Conservation (phyloP, 495 filamentous ascomycete species). For the Aspergillus campestris region DNA sequence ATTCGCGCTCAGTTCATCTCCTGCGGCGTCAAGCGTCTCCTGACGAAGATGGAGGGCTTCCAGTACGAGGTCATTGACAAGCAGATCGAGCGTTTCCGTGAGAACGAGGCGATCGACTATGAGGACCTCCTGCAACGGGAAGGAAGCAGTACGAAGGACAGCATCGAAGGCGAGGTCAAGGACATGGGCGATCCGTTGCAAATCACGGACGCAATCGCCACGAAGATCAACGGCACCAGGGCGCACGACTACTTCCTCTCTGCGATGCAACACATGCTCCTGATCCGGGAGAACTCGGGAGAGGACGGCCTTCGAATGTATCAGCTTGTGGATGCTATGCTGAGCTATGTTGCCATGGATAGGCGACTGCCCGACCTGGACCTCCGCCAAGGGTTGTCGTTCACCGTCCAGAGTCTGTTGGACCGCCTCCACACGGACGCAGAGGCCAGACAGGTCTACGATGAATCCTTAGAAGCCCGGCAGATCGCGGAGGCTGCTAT, state of each 20-base stretch:
- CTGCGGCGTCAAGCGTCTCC: slow-evolving; percentile 89
- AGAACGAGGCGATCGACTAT: slow-evolving; percentile 95
- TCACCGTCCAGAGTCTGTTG: slow-evolving; percentile 89
- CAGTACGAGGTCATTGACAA: slow-evolving; percentile 98
- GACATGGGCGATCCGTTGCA: slow-evolving; percentile 90
- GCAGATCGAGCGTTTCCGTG: slow-evolving; percentile 87
- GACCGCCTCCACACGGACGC: slow-evolving; percentile 95
- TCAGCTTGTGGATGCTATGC: slow-evolving; percentile 94
- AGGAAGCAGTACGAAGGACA: slow-evolving; percentile 81
- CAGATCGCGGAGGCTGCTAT: slow-evolving; percentile 93
- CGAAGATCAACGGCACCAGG: slow-evolving; percentile 71
- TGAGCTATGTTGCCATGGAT: slow-evolving; percentile 99
- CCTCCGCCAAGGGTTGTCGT: slow-evolving; percentile 92
- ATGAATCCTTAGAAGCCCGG: slow-evolving; percentile 80
- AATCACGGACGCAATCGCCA: slow-evolving; percentile 89
- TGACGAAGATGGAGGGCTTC: slow-evolving; percentile 96
- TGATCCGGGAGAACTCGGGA: slow-evolving; percentile 86
- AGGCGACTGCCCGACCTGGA: slow-evolving; percentile 92
- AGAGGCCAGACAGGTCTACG: slow-evolving; percentile 81
- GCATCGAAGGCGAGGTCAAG: slow-evolving; percentile 81
- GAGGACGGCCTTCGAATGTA: slow-evolving; percentile 95
- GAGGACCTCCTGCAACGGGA: slow-evolving; percentile 93
- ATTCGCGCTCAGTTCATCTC: slow-evolving; percentile 93
- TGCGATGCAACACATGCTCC: slow-evolving; percentile 85
- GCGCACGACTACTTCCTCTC: slow-evolving; percentile 95